Percentiles rank a stretch among this genome's conserved stretches.
Evolutionary conservation across 2,329 filamentous ascomycete genomes (phyloP).

Genomic region (Xylaria sp.): DNA sequence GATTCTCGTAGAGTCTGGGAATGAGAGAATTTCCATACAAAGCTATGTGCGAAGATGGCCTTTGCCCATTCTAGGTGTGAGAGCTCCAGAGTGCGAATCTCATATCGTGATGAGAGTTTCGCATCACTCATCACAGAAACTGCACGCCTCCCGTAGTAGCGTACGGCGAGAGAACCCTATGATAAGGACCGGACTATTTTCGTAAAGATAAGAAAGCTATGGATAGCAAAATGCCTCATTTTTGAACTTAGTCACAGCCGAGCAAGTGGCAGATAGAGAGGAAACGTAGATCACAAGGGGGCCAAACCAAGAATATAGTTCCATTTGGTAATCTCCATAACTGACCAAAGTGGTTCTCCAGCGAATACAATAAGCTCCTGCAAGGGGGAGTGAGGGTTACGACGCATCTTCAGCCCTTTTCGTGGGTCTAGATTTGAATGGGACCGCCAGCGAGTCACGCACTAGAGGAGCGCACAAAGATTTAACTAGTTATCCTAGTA

Average conservation of each 20-base stretch:
- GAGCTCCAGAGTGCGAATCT: slow-evolving; percentile 29
- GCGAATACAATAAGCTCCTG: background rate
- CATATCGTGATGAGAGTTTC: slow-evolving; percentile 30
- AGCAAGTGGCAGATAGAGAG: background rate
- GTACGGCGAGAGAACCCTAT: background rate
- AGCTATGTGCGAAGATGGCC: slow-evolving; percentile 34
- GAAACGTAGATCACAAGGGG: background rate
- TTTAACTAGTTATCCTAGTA: slow-evolving; percentile 2
- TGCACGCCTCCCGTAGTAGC: background rate
- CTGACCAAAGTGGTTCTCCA: background rate
- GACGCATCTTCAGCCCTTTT: slow-evolving; percentile 10
- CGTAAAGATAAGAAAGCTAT: background rate
- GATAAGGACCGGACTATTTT: background rate
- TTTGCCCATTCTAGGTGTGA: slow-evolving; percentile 34
- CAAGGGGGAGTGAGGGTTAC: background rate
- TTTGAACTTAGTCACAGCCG: background rate
- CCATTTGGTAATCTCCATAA: background rate
- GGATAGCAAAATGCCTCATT: background rate
- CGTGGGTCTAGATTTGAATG: slow-evolving; percentile 5
- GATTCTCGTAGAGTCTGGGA: background rate
- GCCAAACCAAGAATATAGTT: background rate
- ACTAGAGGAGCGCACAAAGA: slow-evolving; percentile 7
- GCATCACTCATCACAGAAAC: slow-evolving; percentile 18
- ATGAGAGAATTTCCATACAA: slow-evolving; percentile 17
- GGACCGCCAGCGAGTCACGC: slow-evolving; percentile 11